These are phyloP conservation scores for Ottelia alismoides DNA, from an alignment of 106 monocot genomes.

Conservation along the genomic window DNA sequence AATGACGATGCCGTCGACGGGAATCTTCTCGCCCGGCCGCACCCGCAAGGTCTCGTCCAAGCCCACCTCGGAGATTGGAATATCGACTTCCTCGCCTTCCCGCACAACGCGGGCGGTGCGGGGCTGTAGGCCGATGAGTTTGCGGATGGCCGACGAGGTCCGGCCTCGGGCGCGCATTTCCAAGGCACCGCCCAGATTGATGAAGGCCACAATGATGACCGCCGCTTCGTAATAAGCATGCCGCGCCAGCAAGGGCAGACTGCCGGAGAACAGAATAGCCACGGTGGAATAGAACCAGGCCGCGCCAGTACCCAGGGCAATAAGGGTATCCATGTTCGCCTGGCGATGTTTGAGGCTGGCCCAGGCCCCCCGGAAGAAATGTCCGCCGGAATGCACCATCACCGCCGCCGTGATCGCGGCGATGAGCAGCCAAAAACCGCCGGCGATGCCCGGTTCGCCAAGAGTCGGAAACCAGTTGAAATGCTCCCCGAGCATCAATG, in stretches of 20 bases:
- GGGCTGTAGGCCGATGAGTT: not conserved
- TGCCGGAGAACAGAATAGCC: not conserved
- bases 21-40: not conserved
- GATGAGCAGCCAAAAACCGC: not conserved
- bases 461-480: too few relatives aligned
- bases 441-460: too few relatives aligned
- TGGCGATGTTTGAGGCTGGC: not conserved
- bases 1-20: not conserved
- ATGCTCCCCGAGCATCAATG: too few relatives aligned
- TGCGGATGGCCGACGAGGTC: not conserved
- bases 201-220: not conserved
- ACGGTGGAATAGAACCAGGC: not conserved
- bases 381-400: not conserved
- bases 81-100: not conserved
- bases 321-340: constrained; percentile 5
- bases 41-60: not conserved
- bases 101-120: not conserved
- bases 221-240: not conserved
- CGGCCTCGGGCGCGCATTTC: not conserved
- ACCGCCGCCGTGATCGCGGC: not conserved
- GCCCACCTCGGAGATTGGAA: not conserved
- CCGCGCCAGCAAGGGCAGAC: not conserved
- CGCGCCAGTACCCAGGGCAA: not conserved
- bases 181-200: not conserved
- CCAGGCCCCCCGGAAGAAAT: not conserved